These are phyloP conservation scores for Dictyostelium brefeldianum DNA, from an alignment of 78 protist genomes.

Conservation along the genomic window DNA sequence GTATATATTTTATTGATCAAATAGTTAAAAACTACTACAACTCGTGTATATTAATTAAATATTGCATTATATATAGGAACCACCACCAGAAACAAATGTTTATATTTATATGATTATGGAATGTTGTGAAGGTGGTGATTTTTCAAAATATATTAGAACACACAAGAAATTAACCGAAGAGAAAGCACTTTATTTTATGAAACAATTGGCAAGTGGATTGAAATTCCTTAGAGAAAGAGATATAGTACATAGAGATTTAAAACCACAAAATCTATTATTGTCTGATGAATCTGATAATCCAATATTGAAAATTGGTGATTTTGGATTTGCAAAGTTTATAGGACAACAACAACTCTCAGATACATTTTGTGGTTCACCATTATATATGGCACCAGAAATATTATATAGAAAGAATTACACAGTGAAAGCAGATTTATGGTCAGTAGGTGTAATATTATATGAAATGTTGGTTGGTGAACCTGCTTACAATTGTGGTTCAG, in stretches of 20 bases:
- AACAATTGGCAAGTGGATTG: constrained; percentile 74
- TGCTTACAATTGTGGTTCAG: constrained; percentile 47
- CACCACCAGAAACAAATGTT: constrained; percentile 25
- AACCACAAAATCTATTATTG: constrained; percentile 88
- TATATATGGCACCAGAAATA: constrained; percentile 85
- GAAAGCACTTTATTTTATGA: constrained; percentile 65
- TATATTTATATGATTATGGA: constrained; percentile 84
- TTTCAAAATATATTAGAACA: constrained; percentile 67
- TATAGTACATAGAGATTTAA: constrained; percentile 89
- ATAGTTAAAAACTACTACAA: too few relatives aligned
- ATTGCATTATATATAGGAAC: not conserved
- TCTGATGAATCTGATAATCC: constrained; percentile 50
- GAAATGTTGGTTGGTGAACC: constrained; percentile 95
- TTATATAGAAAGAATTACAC: constrained; percentile 65
- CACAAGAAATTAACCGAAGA: constrained; percentile 59
- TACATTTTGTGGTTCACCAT: constrained; percentile 83
- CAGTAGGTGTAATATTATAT: constrained; percentile 92
- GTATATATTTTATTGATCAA: not conserved
- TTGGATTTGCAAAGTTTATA: constrained; percentile 87
- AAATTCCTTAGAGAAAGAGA: constrained; percentile 39
- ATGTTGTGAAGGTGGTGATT: constrained; percentile 88
- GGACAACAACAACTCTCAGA: constrained; percentile 52
- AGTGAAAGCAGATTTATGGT: constrained; percentile 96
- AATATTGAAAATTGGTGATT: constrained; percentile 86
- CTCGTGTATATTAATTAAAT: not conserved